A percentile compares a stretch with the other conserved stretches of the same genome.
phyloP scores from a whole-genome alignment of 2,329 filamentous ascomycete species.

The Geosmithia putterillii region DNA sequence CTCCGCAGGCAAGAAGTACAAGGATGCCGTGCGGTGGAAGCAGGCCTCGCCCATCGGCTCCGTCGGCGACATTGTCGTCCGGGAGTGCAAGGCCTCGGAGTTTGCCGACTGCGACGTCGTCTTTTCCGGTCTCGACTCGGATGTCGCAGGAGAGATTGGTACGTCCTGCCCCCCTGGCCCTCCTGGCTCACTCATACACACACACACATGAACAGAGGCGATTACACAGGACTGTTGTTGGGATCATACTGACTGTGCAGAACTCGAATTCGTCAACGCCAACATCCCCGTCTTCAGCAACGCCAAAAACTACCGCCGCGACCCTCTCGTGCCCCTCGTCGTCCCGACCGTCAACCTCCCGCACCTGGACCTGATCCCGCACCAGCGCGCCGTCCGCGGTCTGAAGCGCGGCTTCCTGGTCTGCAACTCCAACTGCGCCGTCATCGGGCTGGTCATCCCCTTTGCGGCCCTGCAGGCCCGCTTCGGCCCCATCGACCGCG shows the following conservation, averaged over 20 bases:
- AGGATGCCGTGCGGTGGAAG: constrained; percentile 92
- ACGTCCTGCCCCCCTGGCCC: constrained; percentile 19
- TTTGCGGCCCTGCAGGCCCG: constrained; percentile 79
- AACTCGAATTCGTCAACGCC: constrained; percentile 81
- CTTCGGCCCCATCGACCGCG: constrained; percentile 70
- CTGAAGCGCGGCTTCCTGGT: constrained; percentile 83
- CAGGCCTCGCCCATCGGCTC: constrained; percentile 73
- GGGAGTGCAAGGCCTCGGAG: constrained; percentile 69
- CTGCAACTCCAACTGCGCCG: constrained; percentile 97
- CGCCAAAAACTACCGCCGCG: constrained; percentile 90
- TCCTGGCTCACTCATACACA: not conserved
- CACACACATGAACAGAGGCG: not conserved
- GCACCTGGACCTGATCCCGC: constrained; percentile 79
- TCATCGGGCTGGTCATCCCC: constrained; percentile 90
- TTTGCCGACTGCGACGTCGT: constrained; percentile 87
- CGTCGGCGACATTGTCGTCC: constrained; percentile 70
- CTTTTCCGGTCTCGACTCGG: constrained; percentile 84
- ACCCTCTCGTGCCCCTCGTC: constrained; percentile 82
- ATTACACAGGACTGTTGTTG: not conserved
- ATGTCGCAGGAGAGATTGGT: constrained; percentile 89
- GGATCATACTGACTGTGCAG: constrained; percentile 16
- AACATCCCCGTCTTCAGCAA: constrained; percentile 93
- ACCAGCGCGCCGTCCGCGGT: constrained; percentile 63
- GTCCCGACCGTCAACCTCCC: constrained; percentile 89
- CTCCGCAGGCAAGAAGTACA: constrained; percentile 88